Base-by-base conservation (phyloP, 2,329 filamentous ascomycete species). In the Microsporum canis region DNA sequence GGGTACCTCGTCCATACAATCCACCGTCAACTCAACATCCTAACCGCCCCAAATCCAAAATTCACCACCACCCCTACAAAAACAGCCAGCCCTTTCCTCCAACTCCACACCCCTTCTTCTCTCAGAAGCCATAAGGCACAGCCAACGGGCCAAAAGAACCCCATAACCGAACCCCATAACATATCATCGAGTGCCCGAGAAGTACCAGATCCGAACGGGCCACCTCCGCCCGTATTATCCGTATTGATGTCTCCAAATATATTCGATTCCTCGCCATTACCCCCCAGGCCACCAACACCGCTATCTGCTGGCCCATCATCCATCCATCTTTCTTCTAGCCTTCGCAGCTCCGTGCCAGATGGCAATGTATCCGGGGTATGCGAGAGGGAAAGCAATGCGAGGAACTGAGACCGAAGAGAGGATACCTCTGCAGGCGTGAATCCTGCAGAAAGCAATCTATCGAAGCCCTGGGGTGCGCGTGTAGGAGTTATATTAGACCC, bases 131-230 rank as follows among this genome's bases (percentile, higher is more conserved):
- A 96, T 59, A 87, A 85, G 61, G 92, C 78, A 68, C 89, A 91
- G 0, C 89, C 92, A 7, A 97, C 74, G 3, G 94, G 94, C 84
- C 92, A 97, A 72, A 99, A 88, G 78, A 97, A 99, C 0, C 94
- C 94, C 68, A 94, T 88, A 62, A 95, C 78, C 73, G 94, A 89
- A 3, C 91, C 94, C 75, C 87, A 88, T 62, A 97, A 80, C 77
- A 96, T 84, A 69, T 95, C 87, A 69, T 97, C 92, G 51, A 96
- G 77, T 8, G 88, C 81, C 2, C 33, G 49, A 7, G 49, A 55
- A 29, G 49, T 36, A 1, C 49, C 33, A 1, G 45, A 49, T 36
- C 49, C 49, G 31, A 49, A 49, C 36, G 29, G 33, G 31, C 49
- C 49, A 31, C 85, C 55, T 67, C 65, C 58, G 70, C n/a, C 55